Evolutionary conservation across 2,329 filamentous ascomycete species (phyloP).

Genomic region (Ophiocordyceps australis): DNA sequence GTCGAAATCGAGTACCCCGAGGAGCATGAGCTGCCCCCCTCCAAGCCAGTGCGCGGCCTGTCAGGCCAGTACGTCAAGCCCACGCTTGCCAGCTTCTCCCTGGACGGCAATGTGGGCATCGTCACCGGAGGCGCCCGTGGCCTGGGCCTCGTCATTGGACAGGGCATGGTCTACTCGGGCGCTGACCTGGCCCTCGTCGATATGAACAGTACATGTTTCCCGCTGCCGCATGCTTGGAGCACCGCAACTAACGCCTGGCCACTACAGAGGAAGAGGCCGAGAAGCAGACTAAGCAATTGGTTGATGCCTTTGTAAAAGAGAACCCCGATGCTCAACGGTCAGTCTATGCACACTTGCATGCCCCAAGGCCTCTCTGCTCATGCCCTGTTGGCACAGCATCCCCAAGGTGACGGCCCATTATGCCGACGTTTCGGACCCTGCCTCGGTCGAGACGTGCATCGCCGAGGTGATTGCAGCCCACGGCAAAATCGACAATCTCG

Average conservation of each 20-base stretch:
- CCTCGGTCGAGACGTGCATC: constrained; percentile 60
- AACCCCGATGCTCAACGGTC: constrained; percentile 59
- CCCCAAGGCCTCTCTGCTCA: too few species aligned
- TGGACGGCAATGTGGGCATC: constrained; percentile 67
- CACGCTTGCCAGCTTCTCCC: constrained; percentile 69
- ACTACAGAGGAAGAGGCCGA: constrained; percentile 75
- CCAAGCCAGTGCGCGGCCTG: constrained; percentile 52
- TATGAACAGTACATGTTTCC: constrained; percentile 49
- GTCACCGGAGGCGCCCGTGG: constrained; percentile 86
- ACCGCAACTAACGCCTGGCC: too few species aligned
- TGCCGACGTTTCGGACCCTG: constrained; percentile 66
- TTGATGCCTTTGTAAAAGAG: constrained; percentile 60
- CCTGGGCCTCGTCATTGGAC: constrained; percentile 80
- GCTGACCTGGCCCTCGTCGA: constrained; percentile 85
- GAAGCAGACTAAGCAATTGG: constrained; percentile 54
- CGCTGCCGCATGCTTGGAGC: too few species aligned
- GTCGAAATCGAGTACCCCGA: constrained; percentile 66
- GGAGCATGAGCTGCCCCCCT: constrained; percentile 54
- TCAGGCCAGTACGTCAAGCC: constrained; percentile 72
- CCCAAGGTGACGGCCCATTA: constrained; percentile 83
- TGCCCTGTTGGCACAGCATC: constrained; percentile 31
- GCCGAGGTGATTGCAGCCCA: constrained; percentile 39
- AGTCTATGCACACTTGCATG: constrained; percentile 7
- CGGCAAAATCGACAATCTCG: constrained; percentile 74
- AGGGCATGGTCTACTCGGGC: constrained; percentile 76